Conservation (phyloP, 768 basidiomycete genomes). For the Boletus pseudo-olivaceus region DNA sequence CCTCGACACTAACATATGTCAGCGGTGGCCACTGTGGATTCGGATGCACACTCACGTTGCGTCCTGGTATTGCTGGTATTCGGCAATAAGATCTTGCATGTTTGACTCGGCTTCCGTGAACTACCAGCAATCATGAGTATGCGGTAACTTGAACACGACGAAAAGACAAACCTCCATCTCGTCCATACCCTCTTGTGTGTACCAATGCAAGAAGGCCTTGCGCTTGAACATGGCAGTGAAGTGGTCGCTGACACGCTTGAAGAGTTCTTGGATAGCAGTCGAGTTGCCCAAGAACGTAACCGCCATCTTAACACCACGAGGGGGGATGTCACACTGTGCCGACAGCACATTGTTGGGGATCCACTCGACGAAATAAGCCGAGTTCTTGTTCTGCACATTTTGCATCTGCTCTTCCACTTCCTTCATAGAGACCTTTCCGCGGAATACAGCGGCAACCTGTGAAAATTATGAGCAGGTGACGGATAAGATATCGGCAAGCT, state of each 20-base stretch:
- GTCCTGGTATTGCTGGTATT: slow-evolving; percentile 96
- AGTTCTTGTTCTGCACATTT: slow-evolving; percentile 96
- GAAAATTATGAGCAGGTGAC: not conserved
- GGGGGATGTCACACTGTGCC: slow-evolving; percentile 97
- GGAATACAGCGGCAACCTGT: slow-evolving; percentile 92
- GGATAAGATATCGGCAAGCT: slow-evolving; percentile 16
- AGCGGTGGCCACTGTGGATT: slow-evolving; percentile 6
- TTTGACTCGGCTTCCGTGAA: slow-evolving; percentile 99
- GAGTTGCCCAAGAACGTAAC: slow-evolving; percentile 98
- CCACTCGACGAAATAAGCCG: slow-evolving; percentile 99
- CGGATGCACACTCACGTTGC: slow-evolving; percentile 65
- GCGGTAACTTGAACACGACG: not conserved
- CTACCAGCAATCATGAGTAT: slow-evolving; percentile 29
- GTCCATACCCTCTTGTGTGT: slow-evolving; percentile 99
- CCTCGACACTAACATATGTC: slow-evolving; percentile 58
- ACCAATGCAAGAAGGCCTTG: slow-evolving; percentile 99
- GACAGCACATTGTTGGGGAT: slow-evolving; percentile 99
- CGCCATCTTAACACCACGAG: slow-evolving; percentile 93
- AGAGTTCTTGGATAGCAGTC: slow-evolving; percentile 94
- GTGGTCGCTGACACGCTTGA: slow-evolving; percentile 98
- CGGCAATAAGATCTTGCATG: slow-evolving; percentile 98
- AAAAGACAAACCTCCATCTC: slow-evolving; percentile 76
- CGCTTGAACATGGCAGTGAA: slow-evolving; percentile 99
- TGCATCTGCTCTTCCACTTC: slow-evolving; percentile 99
- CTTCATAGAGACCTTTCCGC: slow-evolving; percentile 99